Evolutionary conservation across 441 rosid species (phyloP).

Genomic region (Macaranga tanarius): DNA sequence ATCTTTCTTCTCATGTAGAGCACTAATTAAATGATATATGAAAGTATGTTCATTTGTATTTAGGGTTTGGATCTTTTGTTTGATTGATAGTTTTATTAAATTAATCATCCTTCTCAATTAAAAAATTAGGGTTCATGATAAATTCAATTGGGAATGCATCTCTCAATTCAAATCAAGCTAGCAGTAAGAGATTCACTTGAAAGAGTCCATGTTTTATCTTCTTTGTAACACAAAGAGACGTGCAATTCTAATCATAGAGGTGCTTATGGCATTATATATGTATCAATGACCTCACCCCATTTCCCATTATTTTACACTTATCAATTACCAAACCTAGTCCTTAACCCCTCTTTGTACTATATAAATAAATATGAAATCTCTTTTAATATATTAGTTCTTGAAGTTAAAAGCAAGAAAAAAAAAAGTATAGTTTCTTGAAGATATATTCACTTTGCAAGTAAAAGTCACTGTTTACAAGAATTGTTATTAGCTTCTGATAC

Average conservation of each 20-base stretch:
- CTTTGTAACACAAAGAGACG: slow-evolving; percentile 24
- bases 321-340: neutral
- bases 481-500: slow-evolving; percentile 64
- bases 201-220: slow-evolving; percentile 40
- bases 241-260: slow-evolving; percentile 50
- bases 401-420: neutral
- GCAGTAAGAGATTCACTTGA: neutral
- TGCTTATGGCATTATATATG: slow-evolving; percentile 69
- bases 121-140: no score
- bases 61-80: no score
- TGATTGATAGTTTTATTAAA: no score
- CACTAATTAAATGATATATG: no score
- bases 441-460: slow-evolving; percentile 77
- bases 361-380: slow-evolving; percentile 7
- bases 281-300: slow-evolving; percentile 48
- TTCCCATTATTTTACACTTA: slow-evolving; percentile 43
- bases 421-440: slow-evolving; percentile 27
- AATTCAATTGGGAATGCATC: no score
- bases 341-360: neutral
- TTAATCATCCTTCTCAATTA: no score
- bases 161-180: no score
- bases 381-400: neutral
- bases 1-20: no score
- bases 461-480: slow-evolving; percentile 71
- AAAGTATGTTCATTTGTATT: no score